Conservation (phyloP, 2,329 filamentous ascomycete species). For the Calonectria montana region DNA sequence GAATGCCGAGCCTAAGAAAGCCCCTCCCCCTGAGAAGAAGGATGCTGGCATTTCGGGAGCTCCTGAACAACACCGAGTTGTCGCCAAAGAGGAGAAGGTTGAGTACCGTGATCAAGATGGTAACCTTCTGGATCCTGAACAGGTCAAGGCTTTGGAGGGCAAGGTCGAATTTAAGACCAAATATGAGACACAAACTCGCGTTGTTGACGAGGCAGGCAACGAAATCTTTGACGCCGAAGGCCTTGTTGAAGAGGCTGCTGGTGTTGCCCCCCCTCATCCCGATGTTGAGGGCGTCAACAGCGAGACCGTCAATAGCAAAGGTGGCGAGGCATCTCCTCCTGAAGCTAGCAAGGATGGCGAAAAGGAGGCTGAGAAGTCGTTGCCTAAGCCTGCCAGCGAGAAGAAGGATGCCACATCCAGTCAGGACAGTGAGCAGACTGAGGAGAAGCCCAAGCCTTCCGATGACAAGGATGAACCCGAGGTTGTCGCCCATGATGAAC, state of each 20-base stretch:
- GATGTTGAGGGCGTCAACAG: constrained; percentile 71
- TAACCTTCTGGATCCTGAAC: constrained; percentile 84
- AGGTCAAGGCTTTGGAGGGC: constrained; percentile 86
- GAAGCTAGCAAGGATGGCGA: constrained; percentile 68
- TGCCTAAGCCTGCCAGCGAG: constrained; percentile 73
- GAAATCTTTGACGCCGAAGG: constrained; percentile 68
- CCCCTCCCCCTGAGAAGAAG: constrained; percentile 39
- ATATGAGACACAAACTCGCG: constrained; percentile 92
- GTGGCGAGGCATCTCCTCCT: constrained; percentile 52
- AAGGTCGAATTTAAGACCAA: constrained; percentile 96
- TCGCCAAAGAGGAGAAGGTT: constrained; percentile 79
- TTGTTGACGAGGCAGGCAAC: constrained; percentile 84
- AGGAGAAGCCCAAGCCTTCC: constrained; percentile 69
- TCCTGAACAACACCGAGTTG: constrained; percentile 60
- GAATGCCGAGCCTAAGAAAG: constrained; percentile 41
- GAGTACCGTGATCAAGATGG: constrained; percentile 97
- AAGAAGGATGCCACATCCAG: constrained; percentile 66
- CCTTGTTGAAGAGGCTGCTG: constrained; percentile 49
- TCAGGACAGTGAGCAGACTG: constrained; percentile 45
- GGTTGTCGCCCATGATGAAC: constrained; percentile 46
- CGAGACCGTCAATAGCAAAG: constrained; percentile 62
- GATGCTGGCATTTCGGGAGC: constrained; percentile 59
- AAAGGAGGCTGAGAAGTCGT: constrained; percentile 65
- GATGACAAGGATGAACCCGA: constrained; percentile 68
- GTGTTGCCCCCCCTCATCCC: constrained; percentile 68